Base-by-base conservation (phyloP, 441 rosid genomes). In the Arabidopsis hybrid region DNA sequence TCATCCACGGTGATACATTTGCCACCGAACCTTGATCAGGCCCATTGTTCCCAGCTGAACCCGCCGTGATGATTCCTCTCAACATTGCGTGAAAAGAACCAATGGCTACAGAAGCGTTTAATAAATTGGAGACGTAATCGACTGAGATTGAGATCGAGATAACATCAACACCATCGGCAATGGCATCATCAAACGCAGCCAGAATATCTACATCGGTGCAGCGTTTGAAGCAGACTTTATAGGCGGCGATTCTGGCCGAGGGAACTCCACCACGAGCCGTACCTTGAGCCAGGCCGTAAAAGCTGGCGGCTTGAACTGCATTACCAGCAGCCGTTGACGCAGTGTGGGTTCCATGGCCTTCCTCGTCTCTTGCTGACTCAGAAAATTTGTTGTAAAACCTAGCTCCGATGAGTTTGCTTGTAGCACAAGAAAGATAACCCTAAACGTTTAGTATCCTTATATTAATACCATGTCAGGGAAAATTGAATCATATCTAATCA, bases 251-350 rank as follows among this genome's bases (percentile, higher is more conserved):
- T 69, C 84, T 71, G 12, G 89, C 85, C 32, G 78, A 76, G 5
- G 90, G 89, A 53, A 74, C 78, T 26, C 88, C 92, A 60, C 90
- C 91, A 64, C 87, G 79, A n/a, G 89, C 86, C 11, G 73, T 79
- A 29, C 93, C 91, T 46, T 79, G 60, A 4, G 86, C 85, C 8
- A 87, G 71, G 16, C 85, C 86, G 1, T 62, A 84, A 72, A 74
- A 82, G 75, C 83, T 79, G 0, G 83, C 83, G 5, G 18, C 43
- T 8, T 60, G 16, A 13, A 87, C 84, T 21, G 11, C 66, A 8
- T 66, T 56, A 1, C 90, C 90, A 1, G 80, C 83, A 36, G 88
- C 89, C 3, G 84, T 88, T 11, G 91, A 85, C 1, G 89, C 78
- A 4, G 87, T 85, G 73, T 86, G 91, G 4, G 82, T 73, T 13